A percentile compares a stretch with the other conserved stretches of the same genome.
Evolutionary conservation across 352 stramenopile genomes (phyloP).

Genomic region (Globisporangium middletonii): DNA sequence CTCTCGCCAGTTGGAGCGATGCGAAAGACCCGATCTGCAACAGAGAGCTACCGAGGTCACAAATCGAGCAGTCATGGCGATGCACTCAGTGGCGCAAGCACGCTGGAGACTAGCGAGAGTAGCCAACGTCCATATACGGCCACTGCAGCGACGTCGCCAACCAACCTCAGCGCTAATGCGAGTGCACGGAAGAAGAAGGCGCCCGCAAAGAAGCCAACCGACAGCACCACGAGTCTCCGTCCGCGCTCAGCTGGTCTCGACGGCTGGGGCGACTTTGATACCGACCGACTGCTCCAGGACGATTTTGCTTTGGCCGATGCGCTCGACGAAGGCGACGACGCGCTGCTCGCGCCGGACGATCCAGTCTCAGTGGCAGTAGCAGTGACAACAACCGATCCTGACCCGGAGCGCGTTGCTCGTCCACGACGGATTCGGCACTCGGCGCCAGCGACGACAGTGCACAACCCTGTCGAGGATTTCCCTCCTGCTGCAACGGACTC

Average conservation of each 20-base stretch:
- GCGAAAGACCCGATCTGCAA: constrained; percentile 1
- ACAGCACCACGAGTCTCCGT: background rate
- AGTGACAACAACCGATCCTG: background rate
- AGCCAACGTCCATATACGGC: constrained; percentile 7
- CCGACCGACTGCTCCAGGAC: constrained; percentile 34
- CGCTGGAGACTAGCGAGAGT: background rate
- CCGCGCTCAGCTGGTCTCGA: constrained; percentile 13
- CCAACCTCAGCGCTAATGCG: background rate
- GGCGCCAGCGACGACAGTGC: constrained; percentile 1
- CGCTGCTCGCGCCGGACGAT: constrained; percentile 1
- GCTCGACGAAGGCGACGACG: constrained; percentile 9
- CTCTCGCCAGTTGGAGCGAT: too few relatives aligned
- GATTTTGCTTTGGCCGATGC: constrained; percentile 1
- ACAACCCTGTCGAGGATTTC: constrained; percentile 8
- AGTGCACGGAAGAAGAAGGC: constrained; percentile 8
- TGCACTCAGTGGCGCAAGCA: background rate
- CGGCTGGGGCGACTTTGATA: constrained; percentile 57
- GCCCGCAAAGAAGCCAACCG: background rate
- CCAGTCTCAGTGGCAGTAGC: background rate
- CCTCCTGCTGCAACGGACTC: background rate
- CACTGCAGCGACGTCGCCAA: constrained; percentile 1
- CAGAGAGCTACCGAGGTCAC: background rate
- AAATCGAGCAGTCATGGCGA: background rate
- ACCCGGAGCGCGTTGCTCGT: background rate
- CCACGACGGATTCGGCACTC: constrained; percentile 4